phyloP scores from a whole-genome alignment of 2,329 filamentous ascomycete genomes.

The Fonsecaea erecta region DNA sequence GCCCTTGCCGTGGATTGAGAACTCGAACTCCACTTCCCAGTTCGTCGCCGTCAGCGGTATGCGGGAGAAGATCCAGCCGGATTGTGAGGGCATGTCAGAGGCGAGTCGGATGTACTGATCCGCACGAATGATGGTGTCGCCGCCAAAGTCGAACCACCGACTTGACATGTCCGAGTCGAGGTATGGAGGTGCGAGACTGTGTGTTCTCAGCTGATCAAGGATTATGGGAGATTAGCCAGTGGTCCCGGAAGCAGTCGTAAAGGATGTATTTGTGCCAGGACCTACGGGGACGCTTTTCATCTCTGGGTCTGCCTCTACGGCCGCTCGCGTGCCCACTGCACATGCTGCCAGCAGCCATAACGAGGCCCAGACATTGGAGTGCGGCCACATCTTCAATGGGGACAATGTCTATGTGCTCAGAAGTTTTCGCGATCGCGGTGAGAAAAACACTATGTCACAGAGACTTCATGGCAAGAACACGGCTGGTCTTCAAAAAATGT shows the following conservation, averaged over 20 bases:
- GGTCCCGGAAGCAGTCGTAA: not conserved
- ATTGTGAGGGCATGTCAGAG: constrained; percentile 85
- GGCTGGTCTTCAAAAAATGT: not conserved
- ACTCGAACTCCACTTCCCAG: constrained; percentile 97
- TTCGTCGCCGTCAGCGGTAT: constrained; percentile 96
- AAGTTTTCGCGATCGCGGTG: not conserved
- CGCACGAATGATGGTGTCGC: constrained; percentile 81
- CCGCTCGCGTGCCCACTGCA: constrained; percentile 41
- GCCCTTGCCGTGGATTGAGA: constrained; percentile 87
- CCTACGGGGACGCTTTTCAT: constrained; percentile 70
- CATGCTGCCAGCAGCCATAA: constrained; percentile 44
- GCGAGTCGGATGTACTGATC: constrained; percentile 88
- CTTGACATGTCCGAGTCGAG: constrained; percentile 97
- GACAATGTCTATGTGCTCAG: constrained; percentile 2
- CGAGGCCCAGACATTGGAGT: constrained; percentile 22
- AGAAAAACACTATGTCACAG: constrained; percentile 9
- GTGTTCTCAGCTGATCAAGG: constrained; percentile 73
- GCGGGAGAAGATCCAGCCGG: constrained; percentile 90
- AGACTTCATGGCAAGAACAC: constrained; percentile 22
- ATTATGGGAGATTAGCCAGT: not conserved
- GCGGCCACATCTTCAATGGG: constrained; percentile 26
- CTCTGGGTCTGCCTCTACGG: constrained; percentile 58
- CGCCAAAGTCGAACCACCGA: constrained; percentile 98
- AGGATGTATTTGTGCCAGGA: constrained; percentile 41
- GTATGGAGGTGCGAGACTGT: constrained; percentile 84